These are phyloP conservation scores for Euptelea pleiosperma DNA, from an alignment of 164 flowering plant species.

Conservation along the genomic window DNA sequence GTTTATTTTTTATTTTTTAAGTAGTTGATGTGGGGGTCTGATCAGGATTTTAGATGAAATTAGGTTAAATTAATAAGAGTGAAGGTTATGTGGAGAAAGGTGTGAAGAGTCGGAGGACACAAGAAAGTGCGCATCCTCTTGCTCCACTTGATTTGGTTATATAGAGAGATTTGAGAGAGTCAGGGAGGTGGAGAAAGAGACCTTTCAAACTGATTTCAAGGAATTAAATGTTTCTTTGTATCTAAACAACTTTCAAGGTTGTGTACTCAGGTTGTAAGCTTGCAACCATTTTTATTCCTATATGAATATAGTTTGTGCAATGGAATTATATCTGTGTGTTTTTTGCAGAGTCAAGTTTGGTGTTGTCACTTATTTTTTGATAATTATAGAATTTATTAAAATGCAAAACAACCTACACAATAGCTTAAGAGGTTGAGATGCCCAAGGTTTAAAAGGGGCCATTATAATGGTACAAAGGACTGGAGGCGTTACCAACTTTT, in stretches of 20 bases:
- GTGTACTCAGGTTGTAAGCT: conserved; percentile 35
- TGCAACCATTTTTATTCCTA: conserved; percentile 30
- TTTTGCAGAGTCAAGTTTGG: too few species aligned
- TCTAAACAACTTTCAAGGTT: conserved; percentile 9
- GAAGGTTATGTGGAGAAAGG: conserved; percentile 59
- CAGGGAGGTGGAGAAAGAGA: background rate
- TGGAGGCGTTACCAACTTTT: too few species aligned
- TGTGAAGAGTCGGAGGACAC: conserved; percentile 75
- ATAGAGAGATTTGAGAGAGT: background rate
- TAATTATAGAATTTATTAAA: too few species aligned
- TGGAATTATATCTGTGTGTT: too few species aligned
- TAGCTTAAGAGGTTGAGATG: too few species aligned
- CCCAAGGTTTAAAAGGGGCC: too few species aligned
- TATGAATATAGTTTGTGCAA: conserved; percentile 26
- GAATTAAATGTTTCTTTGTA: conserved; percentile 11
- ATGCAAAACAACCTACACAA: too few species aligned
- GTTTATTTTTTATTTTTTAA: conserved; percentile 8
- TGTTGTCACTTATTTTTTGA: too few species aligned
- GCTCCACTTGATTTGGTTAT: too few species aligned
- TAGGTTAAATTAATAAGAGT: conserved; percentile 27
- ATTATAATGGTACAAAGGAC: too few species aligned
- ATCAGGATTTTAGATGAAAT: conserved; percentile 5
- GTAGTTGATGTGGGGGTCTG: conserved; percentile 13
- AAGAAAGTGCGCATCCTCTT: conserved; percentile 93
- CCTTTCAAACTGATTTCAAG: conserved; percentile 9